Evolutionary conservation across 345 rosid genomes (phyloP).

Genomic region (Hypericum perforatum): DNA sequence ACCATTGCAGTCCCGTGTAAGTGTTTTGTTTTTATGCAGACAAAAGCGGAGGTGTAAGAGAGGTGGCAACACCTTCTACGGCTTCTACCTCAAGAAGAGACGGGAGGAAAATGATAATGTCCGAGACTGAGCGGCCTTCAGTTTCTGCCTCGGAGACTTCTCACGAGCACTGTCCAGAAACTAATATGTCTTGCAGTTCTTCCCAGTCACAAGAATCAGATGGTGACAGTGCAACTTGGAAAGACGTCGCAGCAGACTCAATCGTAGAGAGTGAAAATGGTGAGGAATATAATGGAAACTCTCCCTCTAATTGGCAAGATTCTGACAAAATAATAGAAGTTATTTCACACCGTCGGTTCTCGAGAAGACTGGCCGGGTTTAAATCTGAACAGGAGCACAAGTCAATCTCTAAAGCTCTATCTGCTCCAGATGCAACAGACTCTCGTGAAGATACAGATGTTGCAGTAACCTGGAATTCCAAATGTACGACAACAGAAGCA

Average conservation of each 20-base stretch:
- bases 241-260: constrained; percentile 8
- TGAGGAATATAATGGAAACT: constrained; percentile 5
- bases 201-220: constrained; percentile 1
- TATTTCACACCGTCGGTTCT: constrained; percentile 10
- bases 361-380: constrained; percentile 8
- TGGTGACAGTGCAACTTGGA: constrained; percentile 2
- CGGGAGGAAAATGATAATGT: no score
- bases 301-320: neutral
- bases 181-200: no score
- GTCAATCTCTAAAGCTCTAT: constrained; percentile 18
- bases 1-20: neutral
- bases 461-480: neutral
- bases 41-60: no score
- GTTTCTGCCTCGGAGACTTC: no score
- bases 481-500: constrained; percentile 10
- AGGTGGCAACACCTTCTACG: no score
- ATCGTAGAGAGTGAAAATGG: constrained; percentile 9
- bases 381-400: constrained; percentile 10
- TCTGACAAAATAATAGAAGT: neutral
- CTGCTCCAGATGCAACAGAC: constrained; percentile 15
- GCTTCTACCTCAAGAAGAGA: no score
- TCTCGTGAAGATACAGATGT: constrained; percentile 1
- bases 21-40: no score
- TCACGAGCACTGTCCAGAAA: no score
- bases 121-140: no score